phyloP scores from a whole-genome alignment of 208 protist species.

The Leishmania aethiopica region DNA sequence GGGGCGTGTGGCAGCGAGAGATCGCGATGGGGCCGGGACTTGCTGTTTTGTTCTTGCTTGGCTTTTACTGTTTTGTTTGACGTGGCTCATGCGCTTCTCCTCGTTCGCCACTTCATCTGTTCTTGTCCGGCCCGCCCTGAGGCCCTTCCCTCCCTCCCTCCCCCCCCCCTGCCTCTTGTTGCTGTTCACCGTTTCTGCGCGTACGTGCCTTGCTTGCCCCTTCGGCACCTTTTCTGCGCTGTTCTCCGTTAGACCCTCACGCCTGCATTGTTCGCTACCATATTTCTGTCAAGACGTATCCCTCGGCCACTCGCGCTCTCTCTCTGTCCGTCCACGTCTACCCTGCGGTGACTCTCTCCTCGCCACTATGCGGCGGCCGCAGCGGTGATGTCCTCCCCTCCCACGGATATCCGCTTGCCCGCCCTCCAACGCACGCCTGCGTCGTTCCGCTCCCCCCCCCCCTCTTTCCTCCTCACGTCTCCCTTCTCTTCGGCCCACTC shows the following conservation, averaged over 20 bases:
- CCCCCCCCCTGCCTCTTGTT: background rate
- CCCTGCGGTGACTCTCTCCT: background rate
- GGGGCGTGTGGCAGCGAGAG: background rate
- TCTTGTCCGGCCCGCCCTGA: background rate
- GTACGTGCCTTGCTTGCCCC: background rate
- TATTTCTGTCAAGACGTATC: conserved; percentile 1
- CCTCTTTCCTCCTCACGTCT: conserved; percentile 6
- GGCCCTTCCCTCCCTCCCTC: background rate
- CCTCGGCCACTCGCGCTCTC: background rate
- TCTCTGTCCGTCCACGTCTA: background rate
- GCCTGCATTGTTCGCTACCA: background rate
- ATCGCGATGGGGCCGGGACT: background rate
- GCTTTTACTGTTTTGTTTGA: background rate
- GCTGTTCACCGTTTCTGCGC: background rate
- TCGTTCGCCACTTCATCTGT: background rate
- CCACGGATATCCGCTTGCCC: background rate
- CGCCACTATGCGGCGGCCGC: background rate
- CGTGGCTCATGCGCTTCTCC: background rate
- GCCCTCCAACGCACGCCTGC: background rate
- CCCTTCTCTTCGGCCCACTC: background rate
- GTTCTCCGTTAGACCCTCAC: background rate
- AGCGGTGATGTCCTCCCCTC: background rate
- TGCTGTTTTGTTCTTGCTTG: background rate
- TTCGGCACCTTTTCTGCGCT: background rate
- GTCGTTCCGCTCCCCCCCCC: too few species aligned